phyloP scores from a whole-genome alignment of 805 yeast species.

The Saccharomycopsis sp. region DNA sequence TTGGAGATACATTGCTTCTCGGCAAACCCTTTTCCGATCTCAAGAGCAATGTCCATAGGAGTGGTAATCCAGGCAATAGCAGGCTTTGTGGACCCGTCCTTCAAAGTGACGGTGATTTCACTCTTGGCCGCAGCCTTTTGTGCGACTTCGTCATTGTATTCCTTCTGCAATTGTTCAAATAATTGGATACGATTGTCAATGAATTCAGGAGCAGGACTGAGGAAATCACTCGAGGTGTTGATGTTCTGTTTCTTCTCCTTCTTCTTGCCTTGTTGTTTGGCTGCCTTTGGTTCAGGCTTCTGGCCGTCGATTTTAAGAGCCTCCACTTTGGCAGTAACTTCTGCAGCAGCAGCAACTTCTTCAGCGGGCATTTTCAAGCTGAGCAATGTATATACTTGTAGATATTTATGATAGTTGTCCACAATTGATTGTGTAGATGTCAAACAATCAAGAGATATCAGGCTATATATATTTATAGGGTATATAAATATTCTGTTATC shows the following conservation, averaged over 20 bases:
- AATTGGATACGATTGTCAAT: slow-evolving; percentile 70
- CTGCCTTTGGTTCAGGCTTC: slow-evolving; percentile 22
- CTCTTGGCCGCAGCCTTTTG: slow-evolving; percentile 46
- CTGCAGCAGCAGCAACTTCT: slow-evolving; percentile 32
- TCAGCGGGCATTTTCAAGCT: neutral
- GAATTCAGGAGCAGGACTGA: slow-evolving; percentile 80
- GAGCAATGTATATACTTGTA: no score
- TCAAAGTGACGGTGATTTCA: slow-evolving; percentile 72
- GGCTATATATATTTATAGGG: neutral
- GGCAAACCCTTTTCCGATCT: slow-evolving; percentile 77
- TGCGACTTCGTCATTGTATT: slow-evolving; percentile 68
- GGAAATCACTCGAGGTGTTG: slow-evolving; percentile 35
- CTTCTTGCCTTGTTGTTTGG: slow-evolving; percentile 30
- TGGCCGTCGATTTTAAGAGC: slow-evolving; percentile 33
- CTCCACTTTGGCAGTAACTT: slow-evolving; percentile 43
- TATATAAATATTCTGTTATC: neutral
- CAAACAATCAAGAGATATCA: neutral
- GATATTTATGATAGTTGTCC: no score
- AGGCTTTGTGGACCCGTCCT: slow-evolving; percentile 74
- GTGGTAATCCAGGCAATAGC: slow-evolving; percentile 87
- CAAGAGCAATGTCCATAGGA: slow-evolving; percentile 79
- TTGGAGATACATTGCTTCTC: slow-evolving; percentile 90
- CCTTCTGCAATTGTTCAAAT: slow-evolving; percentile 73
- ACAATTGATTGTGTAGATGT: no score
- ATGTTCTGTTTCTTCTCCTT: slow-evolving; percentile 33